Conservation (phyloP, 805 yeast species). For the Ogataea saltuana region DNA sequence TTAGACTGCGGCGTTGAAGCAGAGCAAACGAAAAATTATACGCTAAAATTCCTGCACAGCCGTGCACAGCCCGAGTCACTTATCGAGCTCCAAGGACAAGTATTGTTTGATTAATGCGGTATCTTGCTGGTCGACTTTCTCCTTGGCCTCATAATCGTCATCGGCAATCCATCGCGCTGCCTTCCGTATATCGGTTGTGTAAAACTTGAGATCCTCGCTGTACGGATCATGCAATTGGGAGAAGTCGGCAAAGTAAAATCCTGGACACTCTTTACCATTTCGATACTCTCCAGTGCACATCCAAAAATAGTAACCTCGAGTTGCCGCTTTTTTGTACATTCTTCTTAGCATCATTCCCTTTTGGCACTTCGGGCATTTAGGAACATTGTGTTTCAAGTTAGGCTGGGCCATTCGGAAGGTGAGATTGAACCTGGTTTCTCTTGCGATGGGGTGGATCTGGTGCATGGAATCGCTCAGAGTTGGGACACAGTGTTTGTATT, state of each 20-base stretch:
- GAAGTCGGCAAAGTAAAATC: conserved; percentile 54
- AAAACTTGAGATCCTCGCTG: conserved; percentile 6
- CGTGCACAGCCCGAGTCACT: neutral
- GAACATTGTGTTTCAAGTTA: conserved; percentile 37
- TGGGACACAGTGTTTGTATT: conserved; percentile 65
- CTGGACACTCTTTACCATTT: conserved; percentile 46
- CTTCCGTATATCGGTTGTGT: conserved; percentile 35
- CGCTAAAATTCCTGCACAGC: neutral
- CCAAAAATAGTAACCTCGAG: conserved; percentile 67
- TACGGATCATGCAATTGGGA: conserved; percentile 31
- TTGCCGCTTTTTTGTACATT: conserved; percentile 45
- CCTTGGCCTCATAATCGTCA: conserved; percentile 36
- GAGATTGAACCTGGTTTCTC: conserved; percentile 55
- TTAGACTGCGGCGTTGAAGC: conserved; percentile 6
- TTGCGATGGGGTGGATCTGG: conserved; percentile 46
- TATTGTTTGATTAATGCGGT: neutral
- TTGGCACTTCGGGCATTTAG: conserved; percentile 44
- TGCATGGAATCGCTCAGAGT: conserved; percentile 42
- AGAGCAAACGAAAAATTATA: neutral
- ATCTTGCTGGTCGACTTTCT: neutral
- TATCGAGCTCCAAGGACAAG: neutral
- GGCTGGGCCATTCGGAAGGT: conserved; percentile 62
- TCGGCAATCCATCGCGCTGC: conserved; percentile 49
- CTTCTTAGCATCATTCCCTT: conserved; percentile 56
- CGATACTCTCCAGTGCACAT: conserved; percentile 51